These are phyloP conservation scores for Forsythia suspensa DNA, from an alignment of 257 asterid species.

Conservation along the genomic window DNA sequence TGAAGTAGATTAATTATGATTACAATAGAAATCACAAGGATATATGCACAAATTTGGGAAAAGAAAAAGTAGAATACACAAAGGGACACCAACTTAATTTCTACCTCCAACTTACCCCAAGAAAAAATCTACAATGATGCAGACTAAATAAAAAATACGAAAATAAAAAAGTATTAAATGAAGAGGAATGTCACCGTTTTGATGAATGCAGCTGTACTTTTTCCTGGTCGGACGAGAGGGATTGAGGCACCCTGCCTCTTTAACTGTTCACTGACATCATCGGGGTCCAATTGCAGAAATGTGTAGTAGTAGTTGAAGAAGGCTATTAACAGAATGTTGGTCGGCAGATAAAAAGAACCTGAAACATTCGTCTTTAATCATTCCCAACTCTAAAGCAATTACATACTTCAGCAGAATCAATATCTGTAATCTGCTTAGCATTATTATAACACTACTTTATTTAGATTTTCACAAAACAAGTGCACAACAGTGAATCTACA, in stretches of 20 bases:
- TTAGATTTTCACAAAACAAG: neutral
- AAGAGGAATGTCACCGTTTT: constrained; percentile 53
- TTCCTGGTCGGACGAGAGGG: constrained; percentile 95
- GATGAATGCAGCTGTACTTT: constrained; percentile 84
- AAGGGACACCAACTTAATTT: neutral
- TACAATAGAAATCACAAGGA: too few species aligned
- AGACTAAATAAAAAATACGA: neutral
- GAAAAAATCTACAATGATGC: neutral
- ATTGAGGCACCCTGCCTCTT: constrained; percentile 99
- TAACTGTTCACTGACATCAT: constrained; percentile 95
- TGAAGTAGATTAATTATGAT: too few species aligned
- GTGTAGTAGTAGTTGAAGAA: constrained; percentile 98
- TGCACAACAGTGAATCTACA: neutral
- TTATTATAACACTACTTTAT: neutral
- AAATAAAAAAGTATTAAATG: neutral
- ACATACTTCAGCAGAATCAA: constrained; percentile 6
- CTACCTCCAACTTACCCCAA: neutral
- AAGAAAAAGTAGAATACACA: too few species aligned
- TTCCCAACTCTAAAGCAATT: neutral
- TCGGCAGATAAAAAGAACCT: constrained; percentile 89
- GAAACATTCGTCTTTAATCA: constrained; percentile 21
- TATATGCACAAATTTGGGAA: too few species aligned
- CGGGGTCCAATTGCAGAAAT: constrained; percentile 95
- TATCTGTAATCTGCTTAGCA: neutral
- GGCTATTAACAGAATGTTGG: constrained; percentile 84